Percentiles rank a stretch among this genome's conserved stretches.
These are phyloP conservation scores for Coniophora puteana DNA, from an alignment of 1,284 basidiomycete genomes.

Conservation along the genomic window DNA sequence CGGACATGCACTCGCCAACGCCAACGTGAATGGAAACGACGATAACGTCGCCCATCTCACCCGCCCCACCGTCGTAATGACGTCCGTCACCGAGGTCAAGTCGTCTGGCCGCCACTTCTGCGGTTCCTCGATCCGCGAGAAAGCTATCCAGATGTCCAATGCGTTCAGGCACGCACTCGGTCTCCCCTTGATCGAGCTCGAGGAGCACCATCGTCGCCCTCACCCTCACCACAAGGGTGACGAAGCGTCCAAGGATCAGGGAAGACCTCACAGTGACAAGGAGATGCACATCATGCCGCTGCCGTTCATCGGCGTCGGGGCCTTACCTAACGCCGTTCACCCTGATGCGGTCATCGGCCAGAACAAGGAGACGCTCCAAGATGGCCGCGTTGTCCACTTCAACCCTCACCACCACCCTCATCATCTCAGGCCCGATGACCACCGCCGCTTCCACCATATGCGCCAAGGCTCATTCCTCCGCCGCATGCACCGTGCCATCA, in stretches of 20 bases:
- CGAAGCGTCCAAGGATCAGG: background rate
- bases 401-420: constrained; percentile 15
- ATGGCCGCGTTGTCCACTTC: constrained; percentile 5
- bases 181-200: constrained; percentile 22
- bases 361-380: constrained; percentile 4
- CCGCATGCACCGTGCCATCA: constrained; percentile 61
- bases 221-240: too few species aligned
- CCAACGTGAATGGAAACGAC: constrained; percentile 29
- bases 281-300: constrained; percentile 18
- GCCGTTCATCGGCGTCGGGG: constrained; percentile 6
- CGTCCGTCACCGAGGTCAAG: constrained; percentile 6
- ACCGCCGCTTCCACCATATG: constrained; percentile 23
- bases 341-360: background rate
- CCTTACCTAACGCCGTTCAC: background rate
- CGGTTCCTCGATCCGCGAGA: constrained; percentile 29
- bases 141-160: constrained; percentile 27
- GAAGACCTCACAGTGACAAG: too few species aligned
- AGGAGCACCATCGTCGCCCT: constrained; percentile 3
- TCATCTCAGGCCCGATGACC: too few species aligned
- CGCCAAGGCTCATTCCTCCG: constrained; percentile 40
- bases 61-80: constrained; percentile 14
- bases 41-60: constrained; percentile 23
- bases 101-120: constrained; percentile 19
- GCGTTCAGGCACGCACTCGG: constrained; percentile 28
- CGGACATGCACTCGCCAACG: constrained; percentile 26